Evolutionary conservation across 192 early-diverging fungal species (phyloP), one percentile per base, ranked within the genome.

Genomic region (Glomus cerebriforme): DNA sequence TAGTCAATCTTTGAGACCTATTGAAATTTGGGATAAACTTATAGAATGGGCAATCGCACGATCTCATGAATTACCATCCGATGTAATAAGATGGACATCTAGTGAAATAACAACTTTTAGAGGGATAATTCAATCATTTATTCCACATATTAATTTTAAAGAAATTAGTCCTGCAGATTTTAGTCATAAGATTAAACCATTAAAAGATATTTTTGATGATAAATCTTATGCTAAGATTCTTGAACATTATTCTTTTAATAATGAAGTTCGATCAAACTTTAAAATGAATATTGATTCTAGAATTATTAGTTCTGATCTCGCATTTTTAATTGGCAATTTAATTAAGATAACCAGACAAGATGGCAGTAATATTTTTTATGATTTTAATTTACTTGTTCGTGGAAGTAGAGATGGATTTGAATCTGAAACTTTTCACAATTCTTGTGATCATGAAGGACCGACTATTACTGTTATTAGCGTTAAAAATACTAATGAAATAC

Each of bases 401-500:
- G 72, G 47, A 31, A 58, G 72, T 58, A 37, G 27, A 58, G 49
- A 73, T 39, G 72, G 72, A 32, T 73, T 58, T 73, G 54, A 47
- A 73, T 6, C 10, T 32, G 26, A 59, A 59, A 59, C 8, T 19
- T 73, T 73, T 59, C 72, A 73, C 59, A 27, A 32, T 2, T 32
- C 59, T 12, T 81, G 80, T 75, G 80, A 81, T 72, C 43, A 63
- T 31, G 45, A 71, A 60, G 80, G 75, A n/a, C 67, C 80, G 27
- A 81, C 80, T 32, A 59, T 81, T 9, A 78, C 76, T 7, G 31
- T 78, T 17, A 26, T 72, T 17, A 59, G 58, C 2, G 49, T 81
- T 15, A 81, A 79, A 31, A 66, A 70, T 8, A 70, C 75, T 0
- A 47, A 71, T 24, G 68, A 81, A 35, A 78, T 81, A 26, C 69